These are phyloP conservation scores for Fusarium sp. DNA, from an alignment of 2,329 filamentous ascomycete genomes.

Conservation along the genomic window DNA sequence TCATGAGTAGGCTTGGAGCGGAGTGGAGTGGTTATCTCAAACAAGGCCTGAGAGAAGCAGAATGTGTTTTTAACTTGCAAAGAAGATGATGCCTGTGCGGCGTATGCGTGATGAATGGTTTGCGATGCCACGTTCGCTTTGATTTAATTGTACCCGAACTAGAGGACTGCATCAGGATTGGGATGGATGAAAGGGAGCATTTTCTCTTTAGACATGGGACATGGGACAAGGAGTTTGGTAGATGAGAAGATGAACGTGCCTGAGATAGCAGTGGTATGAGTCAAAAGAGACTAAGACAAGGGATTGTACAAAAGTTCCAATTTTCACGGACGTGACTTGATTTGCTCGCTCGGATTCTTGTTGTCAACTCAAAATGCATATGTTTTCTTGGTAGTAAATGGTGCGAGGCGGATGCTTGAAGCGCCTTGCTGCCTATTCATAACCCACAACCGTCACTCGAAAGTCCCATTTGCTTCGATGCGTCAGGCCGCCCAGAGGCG, in stretches of 20 bases:
- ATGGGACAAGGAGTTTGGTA: conserved; percentile 38
- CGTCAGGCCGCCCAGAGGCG: conserved; percentile 15
- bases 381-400: background rate
- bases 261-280: conserved; percentile 8
- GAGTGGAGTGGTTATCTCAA: conserved; percentile 4
- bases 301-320: conserved; percentile 22
- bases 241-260: conserved; percentile 1
- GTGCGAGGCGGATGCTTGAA: conserved; percentile 28
- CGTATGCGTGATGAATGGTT: conserved; percentile 34
- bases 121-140: conserved; percentile 40
- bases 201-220: conserved; percentile 26
- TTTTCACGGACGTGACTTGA: conserved; percentile 1
- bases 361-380: background rate
- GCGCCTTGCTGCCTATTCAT: conserved; percentile 36
- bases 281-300: background rate
- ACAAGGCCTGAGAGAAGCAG: conserved; percentile 4
- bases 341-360: background rate
- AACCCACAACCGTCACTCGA: conserved; percentile 9
- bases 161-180: conserved; percentile 30
- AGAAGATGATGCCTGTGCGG: conserved; percentile 11
- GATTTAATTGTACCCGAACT: conserved; percentile 20
- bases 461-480: conserved; percentile 7
- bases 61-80: conserved; percentile 24
- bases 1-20: background rate
- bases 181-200: conserved; percentile 24